Evolutionary conservation across 2,329 filamentous ascomycete genomes (phyloP).

Genomic region (Rugonectria rugulosa): DNA sequence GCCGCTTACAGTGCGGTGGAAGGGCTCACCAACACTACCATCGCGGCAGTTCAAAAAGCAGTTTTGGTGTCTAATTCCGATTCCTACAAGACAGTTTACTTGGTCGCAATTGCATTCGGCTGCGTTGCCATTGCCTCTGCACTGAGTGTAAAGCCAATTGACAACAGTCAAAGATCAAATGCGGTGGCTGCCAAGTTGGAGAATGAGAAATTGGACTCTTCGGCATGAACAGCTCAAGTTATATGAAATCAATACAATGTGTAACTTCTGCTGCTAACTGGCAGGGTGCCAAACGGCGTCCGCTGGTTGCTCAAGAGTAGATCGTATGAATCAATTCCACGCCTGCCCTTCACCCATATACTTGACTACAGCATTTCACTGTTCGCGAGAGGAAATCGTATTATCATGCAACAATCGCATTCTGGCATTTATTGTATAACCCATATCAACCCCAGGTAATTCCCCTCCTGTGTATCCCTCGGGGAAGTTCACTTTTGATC

Average conservation of each 20-base stretch:
- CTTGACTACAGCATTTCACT: neutral
- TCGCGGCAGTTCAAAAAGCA: conserved; percentile 38
- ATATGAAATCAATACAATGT: too few species aligned
- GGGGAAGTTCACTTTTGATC: conserved; percentile 32
- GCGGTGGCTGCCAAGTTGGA: conserved; percentile 23
- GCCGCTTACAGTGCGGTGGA: conserved; percentile 38
- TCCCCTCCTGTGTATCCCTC: conserved; percentile 32
- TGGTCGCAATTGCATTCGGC: conserved; percentile 47
- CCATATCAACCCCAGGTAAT: conserved; percentile 32
- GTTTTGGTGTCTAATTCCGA: conserved; percentile 42
- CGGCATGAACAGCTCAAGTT: too few species aligned
- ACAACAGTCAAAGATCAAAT: conserved; percentile 20
- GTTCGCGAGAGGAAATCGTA: too few species aligned
- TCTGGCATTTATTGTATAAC: conserved; percentile 39
- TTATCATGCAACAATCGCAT: conserved; percentile 37
- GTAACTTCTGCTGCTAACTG: too few species aligned
- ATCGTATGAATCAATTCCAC: too few species aligned
- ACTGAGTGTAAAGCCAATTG: conserved; percentile 35
- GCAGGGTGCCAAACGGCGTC: too few species aligned
- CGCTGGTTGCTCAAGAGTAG: too few species aligned
- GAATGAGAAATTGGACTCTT: conserved; percentile 44
- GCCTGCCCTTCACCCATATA: neutral
- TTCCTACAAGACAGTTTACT: conserved; percentile 39
- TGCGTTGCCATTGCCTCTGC: conserved; percentile 42
- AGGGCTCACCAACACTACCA: conserved; percentile 37